Conservation (phyloP, 2,329 filamentous ascomycete species). For the Clonostachys solani region DNA sequence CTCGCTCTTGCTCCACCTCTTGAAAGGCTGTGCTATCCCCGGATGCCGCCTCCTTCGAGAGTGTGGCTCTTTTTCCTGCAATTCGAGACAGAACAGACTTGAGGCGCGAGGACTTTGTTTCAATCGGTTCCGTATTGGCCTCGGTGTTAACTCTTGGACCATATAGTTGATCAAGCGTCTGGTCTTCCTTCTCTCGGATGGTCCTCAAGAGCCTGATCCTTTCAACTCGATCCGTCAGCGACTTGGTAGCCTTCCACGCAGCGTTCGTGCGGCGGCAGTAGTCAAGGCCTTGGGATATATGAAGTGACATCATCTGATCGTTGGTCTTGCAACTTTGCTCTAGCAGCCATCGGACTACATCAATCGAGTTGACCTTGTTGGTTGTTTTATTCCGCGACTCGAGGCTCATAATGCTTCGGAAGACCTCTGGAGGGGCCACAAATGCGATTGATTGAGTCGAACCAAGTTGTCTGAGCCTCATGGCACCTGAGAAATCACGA, state of each 20-base stretch:
- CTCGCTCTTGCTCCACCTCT: constrained; percentile 51
- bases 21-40: constrained; percentile 52
- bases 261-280: constrained; percentile 55
- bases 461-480: constrained; percentile 57
- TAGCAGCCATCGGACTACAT: constrained; percentile 52
- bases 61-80: no score
- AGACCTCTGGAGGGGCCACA: constrained; percentile 54
- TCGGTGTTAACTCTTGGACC: neutral
- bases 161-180: neutral
- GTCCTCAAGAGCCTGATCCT: constrained; percentile 19
- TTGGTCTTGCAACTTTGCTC: constrained; percentile 58
- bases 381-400: constrained; percentile 9
- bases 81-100: no score
- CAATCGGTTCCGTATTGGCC: no score
- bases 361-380: constrained; percentile 4
- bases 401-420: constrained; percentile 56
- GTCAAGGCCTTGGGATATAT: constrained; percentile 55
- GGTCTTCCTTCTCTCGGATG: constrained; percentile 37
- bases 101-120: no score
- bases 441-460: constrained; percentile 52
- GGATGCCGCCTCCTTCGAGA: constrained; percentile 25
- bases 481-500: constrained; percentile 42
- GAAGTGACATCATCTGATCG: constrained; percentile 54
- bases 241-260: constrained; percentile 25
- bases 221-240: neutral